Evolutionary conservation across 129 eudicot species (phyloP), one percentile per base, ranked within the genome.

Genomic region (Helianthus tuberosus): DNA sequence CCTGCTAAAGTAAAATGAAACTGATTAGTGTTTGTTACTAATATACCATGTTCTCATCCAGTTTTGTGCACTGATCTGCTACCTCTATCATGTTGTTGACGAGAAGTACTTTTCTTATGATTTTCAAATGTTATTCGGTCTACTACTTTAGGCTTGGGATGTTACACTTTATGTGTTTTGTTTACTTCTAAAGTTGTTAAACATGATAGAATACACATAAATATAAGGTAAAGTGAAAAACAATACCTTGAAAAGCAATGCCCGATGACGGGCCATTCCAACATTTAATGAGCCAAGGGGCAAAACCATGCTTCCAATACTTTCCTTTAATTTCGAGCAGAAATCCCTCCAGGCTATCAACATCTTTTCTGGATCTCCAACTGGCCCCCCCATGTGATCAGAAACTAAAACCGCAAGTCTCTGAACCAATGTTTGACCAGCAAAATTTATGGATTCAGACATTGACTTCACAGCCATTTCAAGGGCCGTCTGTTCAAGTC

Each of bases 231-330:
- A 9, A 60, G 3, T 5, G 2, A 60, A 23, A 58, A 25, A 69
- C 32, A 58, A 43, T 90, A 90, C 98, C 98, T 90, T 94, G 74
- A 94, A 94, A 44, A 90, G 79, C 83, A 94, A 79, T 11, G 98
- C 93, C 69, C 98, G 93, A 71, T 94, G 98, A 77, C 98, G 93
- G 12, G 98, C 96, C 88, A 94, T 59, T 35, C 98, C 97, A 83
- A 88, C 55, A 41, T 80, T 90, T 59, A 94, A 76, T 41, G 93
- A 90, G 72, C 97, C 98, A 83, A 94, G 91, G 70, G 98, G 98
- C 83, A 94, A 78, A 55, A 94, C 93, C 86, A 88, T 85, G 91
- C 96, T 94, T 79, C 93, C 87, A 50, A 88, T 79, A 74, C 77
- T 83, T 65, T 73, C 81, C 83, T 80, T 94, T 71, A 94, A 65